Evolutionary conservation across 2,329 filamentous ascomycete species (phyloP).

Genomic region (Alternaria viburni): DNA sequence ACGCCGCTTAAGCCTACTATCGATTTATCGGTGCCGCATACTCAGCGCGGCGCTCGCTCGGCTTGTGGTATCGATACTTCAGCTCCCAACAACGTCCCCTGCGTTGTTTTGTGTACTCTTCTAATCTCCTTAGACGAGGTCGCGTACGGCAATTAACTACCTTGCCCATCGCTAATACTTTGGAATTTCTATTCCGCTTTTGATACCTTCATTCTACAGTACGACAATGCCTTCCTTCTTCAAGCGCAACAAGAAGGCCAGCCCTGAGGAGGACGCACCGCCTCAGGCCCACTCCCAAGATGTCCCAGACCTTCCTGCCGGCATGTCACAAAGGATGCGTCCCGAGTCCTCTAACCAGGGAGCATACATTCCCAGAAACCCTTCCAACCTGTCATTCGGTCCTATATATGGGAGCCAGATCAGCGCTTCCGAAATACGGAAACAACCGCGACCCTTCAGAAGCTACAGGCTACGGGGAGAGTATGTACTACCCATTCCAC

Average conservation of each 20-base stretch:
- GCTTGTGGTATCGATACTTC: slow-evolving; percentile 11
- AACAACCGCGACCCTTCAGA: slow-evolving; percentile 28
- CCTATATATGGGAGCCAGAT: slow-evolving; percentile 2
- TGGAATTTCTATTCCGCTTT: neutral
- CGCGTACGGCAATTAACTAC: slow-evolving; percentile 12
- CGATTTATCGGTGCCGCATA: slow-evolving; percentile 12
- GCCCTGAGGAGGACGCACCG: neutral
- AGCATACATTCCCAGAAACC: slow-evolving; percentile 4
- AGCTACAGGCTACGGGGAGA: slow-evolving; percentile 32
- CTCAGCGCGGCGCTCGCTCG: slow-evolving; percentile 5
- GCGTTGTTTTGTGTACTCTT: neutral
- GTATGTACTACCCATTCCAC: slow-evolving; percentile 11
- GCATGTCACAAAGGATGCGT: slow-evolving; percentile 10
- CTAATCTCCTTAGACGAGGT: neutral
- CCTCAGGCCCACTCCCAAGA: slow-evolving; percentile 5
- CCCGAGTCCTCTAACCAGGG: neutral
- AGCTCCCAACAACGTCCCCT: slow-evolving; percentile 7
- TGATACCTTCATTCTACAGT: neutral
- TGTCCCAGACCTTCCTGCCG: slow-evolving; percentile 7
- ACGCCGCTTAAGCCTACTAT: slow-evolving; percentile 10
- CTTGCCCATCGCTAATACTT: slow-evolving; percentile 5
- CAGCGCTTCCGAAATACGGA: slow-evolving; percentile 9
- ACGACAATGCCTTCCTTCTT: slow-evolving; percentile 11
- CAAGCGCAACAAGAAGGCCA: slow-evolving; percentile 12
- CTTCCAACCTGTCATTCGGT: slow-evolving; percentile 8